Percentiles rank a stretch among this genome's conserved stretches.
phyloP scores from a whole-genome alignment of 192 early-diverging fungal genomes.

The Linnemannia hyalina region DNA sequence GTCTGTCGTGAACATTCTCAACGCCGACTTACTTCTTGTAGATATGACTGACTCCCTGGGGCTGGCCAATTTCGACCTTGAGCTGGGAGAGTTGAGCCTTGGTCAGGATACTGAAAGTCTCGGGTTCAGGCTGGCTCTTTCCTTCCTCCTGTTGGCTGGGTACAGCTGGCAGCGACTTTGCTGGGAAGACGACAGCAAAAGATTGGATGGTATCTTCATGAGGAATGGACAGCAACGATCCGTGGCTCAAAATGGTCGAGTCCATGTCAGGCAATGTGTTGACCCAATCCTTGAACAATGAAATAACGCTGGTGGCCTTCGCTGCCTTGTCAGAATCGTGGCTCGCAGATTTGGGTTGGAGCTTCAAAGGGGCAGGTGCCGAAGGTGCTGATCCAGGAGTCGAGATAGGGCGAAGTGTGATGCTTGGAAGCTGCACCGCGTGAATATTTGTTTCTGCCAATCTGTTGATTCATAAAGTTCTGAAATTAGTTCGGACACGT shows the following conservation, averaged over 20 bases:
- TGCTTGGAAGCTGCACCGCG: constrained; percentile 24
- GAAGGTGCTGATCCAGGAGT: constrained; percentile 30
- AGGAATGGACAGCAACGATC: constrained; percentile 46
- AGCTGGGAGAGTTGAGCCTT: constrained; percentile 39
- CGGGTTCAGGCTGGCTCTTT: constrained; percentile 29
- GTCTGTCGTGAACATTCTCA: neutral
- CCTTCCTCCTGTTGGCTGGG: constrained; percentile 19
- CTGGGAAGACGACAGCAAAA: constrained; percentile 57
- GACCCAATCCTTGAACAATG: constrained; percentile 47
- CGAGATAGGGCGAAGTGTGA: constrained; percentile 47
- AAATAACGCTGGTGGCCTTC: constrained; percentile 14
- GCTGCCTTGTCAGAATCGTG: constrained; percentile 40
- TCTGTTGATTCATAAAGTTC: constrained; percentile 13
- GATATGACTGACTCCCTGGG: constrained; percentile 30
- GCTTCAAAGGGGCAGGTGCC: constrained; percentile 43
- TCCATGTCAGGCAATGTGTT: constrained; percentile 22
- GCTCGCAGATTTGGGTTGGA: constrained; percentile 47
- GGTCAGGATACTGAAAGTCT: constrained; percentile 39
- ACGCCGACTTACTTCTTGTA: constrained; percentile 37
- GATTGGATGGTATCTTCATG: constrained; percentile 28
- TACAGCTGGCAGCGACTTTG: constrained; percentile 38
- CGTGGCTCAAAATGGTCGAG: constrained; percentile 58
- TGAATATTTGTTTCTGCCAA: constrained; percentile 30
- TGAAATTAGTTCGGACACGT: neutral
- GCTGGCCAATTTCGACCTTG: constrained; percentile 58